Percentiles rank a stretch among this genome's conserved stretches.
Evolutionary conservation across 495 filamentous ascomycete genomes (phyloP).

Genomic region (Pyronema domesticum): DNA sequence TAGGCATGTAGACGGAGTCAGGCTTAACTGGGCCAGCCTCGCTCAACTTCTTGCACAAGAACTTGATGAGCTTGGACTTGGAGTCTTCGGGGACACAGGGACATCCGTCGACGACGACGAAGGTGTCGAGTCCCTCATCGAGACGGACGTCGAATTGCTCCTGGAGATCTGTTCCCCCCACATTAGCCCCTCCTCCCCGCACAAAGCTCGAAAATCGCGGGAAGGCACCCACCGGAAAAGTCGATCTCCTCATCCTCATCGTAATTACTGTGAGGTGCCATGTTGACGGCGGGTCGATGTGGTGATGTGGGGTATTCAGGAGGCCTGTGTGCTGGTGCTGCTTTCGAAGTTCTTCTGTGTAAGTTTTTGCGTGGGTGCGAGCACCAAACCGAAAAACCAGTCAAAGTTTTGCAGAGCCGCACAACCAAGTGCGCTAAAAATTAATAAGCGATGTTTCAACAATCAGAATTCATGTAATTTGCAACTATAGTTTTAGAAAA

Average conservation of each 20-base stretch:
- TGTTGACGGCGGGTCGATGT: neutral
- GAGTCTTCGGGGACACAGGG: slow-evolving; percentile 68
- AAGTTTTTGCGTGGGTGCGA: slow-evolving; percentile 4
- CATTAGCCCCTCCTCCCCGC: neutral
- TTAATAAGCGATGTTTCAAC: no score
- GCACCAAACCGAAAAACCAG: neutral
- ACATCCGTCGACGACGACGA: slow-evolving; percentile 86
- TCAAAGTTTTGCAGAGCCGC: neutral
- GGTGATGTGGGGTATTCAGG: neutral
- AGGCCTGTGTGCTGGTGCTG: neutral
- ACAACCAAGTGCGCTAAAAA: neutral
- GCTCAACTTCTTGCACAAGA: slow-evolving; percentile 77
- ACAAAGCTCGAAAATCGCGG: neutral
- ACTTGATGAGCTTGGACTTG: slow-evolving; percentile 81
- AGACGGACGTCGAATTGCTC: slow-evolving; percentile 88
- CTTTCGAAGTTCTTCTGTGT: neutral
- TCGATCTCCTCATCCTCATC: slow-evolving; percentile 86
- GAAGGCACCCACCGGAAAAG: slow-evolving; percentile 45
- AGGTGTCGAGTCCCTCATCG: slow-evolving; percentile 87
- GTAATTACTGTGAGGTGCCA: slow-evolving; percentile 37
- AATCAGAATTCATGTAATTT: no score
- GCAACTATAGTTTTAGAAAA: no score
- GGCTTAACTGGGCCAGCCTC: slow-evolving; percentile 66
- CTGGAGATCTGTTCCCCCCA: slow-evolving; percentile 46
- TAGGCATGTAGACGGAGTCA: slow-evolving; percentile 80